These are phyloP conservation scores for Penicillium sp. DNA, from an alignment of 2,329 filamentous ascomycete genomes.

Conservation along the genomic window DNA sequence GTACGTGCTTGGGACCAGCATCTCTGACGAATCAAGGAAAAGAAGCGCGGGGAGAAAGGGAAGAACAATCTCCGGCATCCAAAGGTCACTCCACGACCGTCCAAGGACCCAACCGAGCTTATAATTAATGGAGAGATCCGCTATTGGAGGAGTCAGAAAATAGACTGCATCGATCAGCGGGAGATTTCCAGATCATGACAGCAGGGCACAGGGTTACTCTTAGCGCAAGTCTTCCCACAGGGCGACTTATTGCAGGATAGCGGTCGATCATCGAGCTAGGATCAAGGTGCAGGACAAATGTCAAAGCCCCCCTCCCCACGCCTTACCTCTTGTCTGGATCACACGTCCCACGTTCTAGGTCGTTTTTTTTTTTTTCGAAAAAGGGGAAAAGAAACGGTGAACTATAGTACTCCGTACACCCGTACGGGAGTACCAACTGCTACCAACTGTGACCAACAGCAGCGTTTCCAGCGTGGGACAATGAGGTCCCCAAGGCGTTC, in stretches of 20 bases:
- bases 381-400: constrained; percentile 25
- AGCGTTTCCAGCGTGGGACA: too few species aligned
- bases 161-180: constrained; percentile 37
- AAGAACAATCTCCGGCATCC: constrained; percentile 29
- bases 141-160: constrained; percentile 42
- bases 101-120: constrained; percentile 33
- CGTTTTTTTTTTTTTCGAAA: not conserved
- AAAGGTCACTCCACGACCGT: constrained; percentile 14
- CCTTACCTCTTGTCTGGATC: constrained; percentile 22
- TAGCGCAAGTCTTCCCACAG: constrained; percentile 35
- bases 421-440: not conserved
- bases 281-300: constrained; percentile 28
- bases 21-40: constrained; percentile 25
- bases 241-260: constrained; percentile 40
- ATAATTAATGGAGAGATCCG: constrained; percentile 34
- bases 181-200: constrained; percentile 39
- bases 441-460: too few species aligned
- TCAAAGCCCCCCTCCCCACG: constrained; percentile 19
- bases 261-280: constrained; percentile 39
- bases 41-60: constrained; percentile 14
- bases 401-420: constrained; percentile 16
- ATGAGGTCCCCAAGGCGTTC: not conserved
- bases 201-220: constrained; percentile 39
- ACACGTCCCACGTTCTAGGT: constrained; percentile 20
- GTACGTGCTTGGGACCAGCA: constrained; percentile 29